These are phyloP conservation scores for Coemansia sp. DNA, from an alignment of 192 early-diverging fungal species.

Conservation along the genomic window DNA sequence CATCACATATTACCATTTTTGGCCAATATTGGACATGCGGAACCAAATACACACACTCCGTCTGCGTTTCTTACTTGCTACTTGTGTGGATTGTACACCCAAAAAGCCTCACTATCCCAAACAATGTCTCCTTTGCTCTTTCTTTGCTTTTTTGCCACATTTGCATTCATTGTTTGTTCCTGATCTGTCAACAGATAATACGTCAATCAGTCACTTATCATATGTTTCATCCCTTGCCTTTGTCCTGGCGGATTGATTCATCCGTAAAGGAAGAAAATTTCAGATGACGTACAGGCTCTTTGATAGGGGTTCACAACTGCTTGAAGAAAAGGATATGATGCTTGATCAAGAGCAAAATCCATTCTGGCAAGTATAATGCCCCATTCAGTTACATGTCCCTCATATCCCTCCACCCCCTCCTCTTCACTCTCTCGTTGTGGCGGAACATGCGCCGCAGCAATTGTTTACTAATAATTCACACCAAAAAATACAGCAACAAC, in stretches of 20 bases:
- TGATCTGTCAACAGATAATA: background rate
- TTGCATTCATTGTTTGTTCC: background rate
- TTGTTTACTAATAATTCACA: background rate
- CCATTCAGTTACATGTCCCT: too few species aligned
- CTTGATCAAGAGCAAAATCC: background rate
- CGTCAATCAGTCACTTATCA: background rate
- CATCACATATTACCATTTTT: slow-evolving; percentile 9
- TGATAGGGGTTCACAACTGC: background rate
- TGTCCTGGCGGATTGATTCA: background rate
- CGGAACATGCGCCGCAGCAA: background rate
- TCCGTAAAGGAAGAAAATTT: background rate
- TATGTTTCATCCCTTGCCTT: background rate
- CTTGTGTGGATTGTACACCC: slow-evolving; percentile 1
- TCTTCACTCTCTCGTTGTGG: background rate
- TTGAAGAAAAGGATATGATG: background rate
- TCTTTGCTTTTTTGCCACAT: slow-evolving; percentile 3
- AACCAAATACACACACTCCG: background rate
- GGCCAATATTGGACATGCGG: background rate
- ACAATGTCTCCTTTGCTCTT: slow-evolving; percentile 5
- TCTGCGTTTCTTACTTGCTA: background rate
- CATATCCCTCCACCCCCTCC: background rate
- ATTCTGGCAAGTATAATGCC: too few species aligned
- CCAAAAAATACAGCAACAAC: background rate
- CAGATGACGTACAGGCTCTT: background rate
- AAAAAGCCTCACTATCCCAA: background rate